These are phyloP conservation scores for Lotus japonicus DNA, from an alignment of 306 rosid genomes.

Conservation along the genomic window DNA sequence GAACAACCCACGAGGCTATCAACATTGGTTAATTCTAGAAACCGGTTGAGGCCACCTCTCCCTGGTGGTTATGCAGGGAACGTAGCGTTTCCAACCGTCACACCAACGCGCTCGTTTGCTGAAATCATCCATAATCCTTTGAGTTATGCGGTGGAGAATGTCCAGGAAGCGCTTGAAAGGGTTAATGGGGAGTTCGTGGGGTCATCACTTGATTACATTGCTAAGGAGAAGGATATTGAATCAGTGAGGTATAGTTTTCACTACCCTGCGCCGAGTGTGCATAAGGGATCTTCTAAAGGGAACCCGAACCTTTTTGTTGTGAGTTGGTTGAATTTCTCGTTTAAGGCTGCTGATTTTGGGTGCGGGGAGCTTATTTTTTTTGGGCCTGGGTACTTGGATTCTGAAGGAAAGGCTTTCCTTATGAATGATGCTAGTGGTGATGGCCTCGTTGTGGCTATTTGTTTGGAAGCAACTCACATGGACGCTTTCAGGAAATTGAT, in stretches of 20 bases:
- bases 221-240: background rate
- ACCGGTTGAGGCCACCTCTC: slow-evolving; percentile 23
- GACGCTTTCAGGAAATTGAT: slow-evolving; percentile 17
- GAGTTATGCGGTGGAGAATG: background rate
- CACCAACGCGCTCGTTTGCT: background rate
- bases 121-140: slow-evolving; percentile 13
- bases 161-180: slow-evolving; percentile 20
- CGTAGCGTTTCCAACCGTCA: slow-evolving; percentile 19
- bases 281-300: background rate
- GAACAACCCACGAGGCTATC: slow-evolving; percentile 27
- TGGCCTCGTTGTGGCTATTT: slow-evolving; percentile 21
- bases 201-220: slow-evolving; percentile 15
- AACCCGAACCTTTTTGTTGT: slow-evolving; percentile 27
- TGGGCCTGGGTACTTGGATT: slow-evolving; percentile 30
- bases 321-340: slow-evolving; percentile 39
- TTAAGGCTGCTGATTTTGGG: slow-evolving; percentile 24
- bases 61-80: slow-evolving; percentile 12
- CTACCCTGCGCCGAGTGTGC: background rate
- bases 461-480: slow-evolving; percentile 20
- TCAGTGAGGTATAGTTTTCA: slow-evolving; percentile 21
- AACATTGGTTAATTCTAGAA: slow-evolving; percentile 18
- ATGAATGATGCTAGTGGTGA: background rate
- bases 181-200: slow-evolving; percentile 14
- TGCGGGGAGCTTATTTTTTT: slow-evolving; percentile 25
- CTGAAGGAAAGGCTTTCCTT: slow-evolving; percentile 39